Conservation (phyloP, 768 basidiomycete genomes). For the Termitomyces bulborhizus region DNA sequence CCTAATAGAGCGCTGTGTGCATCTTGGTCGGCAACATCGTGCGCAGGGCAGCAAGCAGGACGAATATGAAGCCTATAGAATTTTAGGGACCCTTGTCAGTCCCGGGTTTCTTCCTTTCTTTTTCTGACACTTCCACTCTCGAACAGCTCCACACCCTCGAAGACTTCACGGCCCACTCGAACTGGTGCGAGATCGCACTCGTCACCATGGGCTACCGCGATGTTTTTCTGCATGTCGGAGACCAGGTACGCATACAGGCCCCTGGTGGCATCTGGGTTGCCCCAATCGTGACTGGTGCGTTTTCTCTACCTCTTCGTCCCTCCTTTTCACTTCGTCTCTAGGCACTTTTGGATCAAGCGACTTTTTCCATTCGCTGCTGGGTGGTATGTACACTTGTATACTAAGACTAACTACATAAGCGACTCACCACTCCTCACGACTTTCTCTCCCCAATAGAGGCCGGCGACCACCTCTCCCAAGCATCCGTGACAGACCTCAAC, state of each 20-base stretch:
- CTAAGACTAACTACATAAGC: too few species aligned
- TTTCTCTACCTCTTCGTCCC: not conserved
- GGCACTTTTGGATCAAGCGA: slow-evolving; percentile 77
- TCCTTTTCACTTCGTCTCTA: slow-evolving; percentile 6
- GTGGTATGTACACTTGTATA: slow-evolving; percentile 38
- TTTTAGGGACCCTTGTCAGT: slow-evolving; percentile 62
- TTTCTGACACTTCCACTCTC: too few species aligned
- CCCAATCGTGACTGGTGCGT: slow-evolving; percentile 71
- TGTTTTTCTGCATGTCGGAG: slow-evolving; percentile 86
- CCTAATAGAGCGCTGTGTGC: slow-evolving; percentile 72
- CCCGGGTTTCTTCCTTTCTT: slow-evolving; percentile 9
- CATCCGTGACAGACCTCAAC: slow-evolving; percentile 85
- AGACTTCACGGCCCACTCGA: slow-evolving; percentile 85
- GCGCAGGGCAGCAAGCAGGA: slow-evolving; percentile 54
- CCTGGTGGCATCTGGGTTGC: slow-evolving; percentile 72
- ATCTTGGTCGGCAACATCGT: slow-evolving; percentile 62
- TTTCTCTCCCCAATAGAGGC: slow-evolving; percentile 2
- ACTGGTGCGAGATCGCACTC: slow-evolving; percentile 84
- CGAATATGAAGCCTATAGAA: slow-evolving; percentile 72
- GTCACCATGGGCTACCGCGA: slow-evolving; percentile 65
- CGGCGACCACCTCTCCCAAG: slow-evolving; percentile 31
- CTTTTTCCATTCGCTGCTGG: slow-evolving; percentile 72
- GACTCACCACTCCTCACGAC: not conserved
- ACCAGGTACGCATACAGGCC: slow-evolving; percentile 66
- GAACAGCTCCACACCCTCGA: slow-evolving; percentile 71